These are phyloP conservation scores for Hanseniaspora lindneri DNA, from an alignment of 805 yeast species.

Conservation along the genomic window DNA sequence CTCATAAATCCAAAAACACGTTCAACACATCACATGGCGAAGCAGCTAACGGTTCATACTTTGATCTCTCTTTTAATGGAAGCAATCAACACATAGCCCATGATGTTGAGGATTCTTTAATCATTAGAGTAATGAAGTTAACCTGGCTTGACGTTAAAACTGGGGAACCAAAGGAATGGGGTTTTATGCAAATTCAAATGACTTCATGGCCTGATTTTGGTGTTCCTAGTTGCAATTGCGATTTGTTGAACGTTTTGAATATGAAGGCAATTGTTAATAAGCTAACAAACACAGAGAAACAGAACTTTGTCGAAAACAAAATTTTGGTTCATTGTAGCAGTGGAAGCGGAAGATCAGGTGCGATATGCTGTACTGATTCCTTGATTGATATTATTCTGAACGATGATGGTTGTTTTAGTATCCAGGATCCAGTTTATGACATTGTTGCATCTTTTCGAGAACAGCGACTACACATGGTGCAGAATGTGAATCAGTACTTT, in stretches of 20 bases:
- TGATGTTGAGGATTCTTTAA: slow-evolving; percentile 18
- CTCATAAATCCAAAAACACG: no score
- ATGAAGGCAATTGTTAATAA: slow-evolving; percentile 36
- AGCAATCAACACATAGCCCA: slow-evolving; percentile 18
- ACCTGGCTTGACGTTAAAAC: slow-evolving; percentile 2
- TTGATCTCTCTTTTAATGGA: no score
- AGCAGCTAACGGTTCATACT: no score
- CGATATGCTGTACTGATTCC: slow-evolving; percentile 63
- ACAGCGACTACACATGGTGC: slow-evolving; percentile 77
- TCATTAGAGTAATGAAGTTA: slow-evolving; percentile 35
- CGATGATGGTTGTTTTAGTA: not conserved
- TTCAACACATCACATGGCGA: no score
- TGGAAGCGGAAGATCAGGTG: slow-evolving; percentile 94
- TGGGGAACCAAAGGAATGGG: slow-evolving; percentile 32
- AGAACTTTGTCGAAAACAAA: slow-evolving; percentile 21
- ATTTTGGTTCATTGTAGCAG: slow-evolving; percentile 85
- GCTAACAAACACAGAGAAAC: slow-evolving; percentile 18
- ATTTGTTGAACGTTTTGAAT: slow-evolving; percentile 43
- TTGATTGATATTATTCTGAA: slow-evolving; percentile 12
- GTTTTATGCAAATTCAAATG: slow-evolving; percentile 63
- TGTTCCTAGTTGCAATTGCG: slow-evolving; percentile 34
- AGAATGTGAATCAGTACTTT: slow-evolving; percentile 60
- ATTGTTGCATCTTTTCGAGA: slow-evolving; percentile 55
- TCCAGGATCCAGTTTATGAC: slow-evolving; percentile 45
- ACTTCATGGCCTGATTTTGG: slow-evolving; percentile 78